A percentile compares a stretch with the other conserved stretches of the same genome.
phyloP scores from a whole-genome alignment of 164 flowering plant genomes.

The Umbellularia californica region DNA sequence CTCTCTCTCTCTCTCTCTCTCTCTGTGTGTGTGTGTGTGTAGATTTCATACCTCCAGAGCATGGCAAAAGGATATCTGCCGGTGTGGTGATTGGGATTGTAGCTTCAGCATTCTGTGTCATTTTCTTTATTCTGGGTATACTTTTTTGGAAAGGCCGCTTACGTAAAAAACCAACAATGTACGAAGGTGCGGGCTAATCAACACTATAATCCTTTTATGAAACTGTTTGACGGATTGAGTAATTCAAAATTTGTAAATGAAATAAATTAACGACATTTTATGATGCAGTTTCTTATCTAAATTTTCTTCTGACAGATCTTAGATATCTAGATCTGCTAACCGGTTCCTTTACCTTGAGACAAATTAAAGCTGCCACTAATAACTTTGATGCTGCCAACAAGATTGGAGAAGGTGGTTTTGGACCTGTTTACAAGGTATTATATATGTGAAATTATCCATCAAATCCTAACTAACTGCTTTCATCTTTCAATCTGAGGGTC shows the following conservation, averaged over 20 bases:
- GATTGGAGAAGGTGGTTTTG: slow-evolving; percentile 76
- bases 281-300: not conserved
- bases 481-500: not conserved
- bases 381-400: slow-evolving; percentile 44
- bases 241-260: not conserved
- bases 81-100: slow-evolving; percentile 37
- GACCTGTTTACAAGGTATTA: slow-evolving; percentile 57
- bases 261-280: not conserved
- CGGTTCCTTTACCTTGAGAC: slow-evolving; percentile 40
- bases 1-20: too few species aligned
- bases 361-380: slow-evolving; percentile 46
- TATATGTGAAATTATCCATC: not conserved
- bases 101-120: slow-evolving; percentile 12
- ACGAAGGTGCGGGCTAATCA: slow-evolving; percentile 11
- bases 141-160: slow-evolving; percentile 47
- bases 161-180: slow-evolving; percentile 14
- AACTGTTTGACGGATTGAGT: not conserved
- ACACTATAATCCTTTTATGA: not conserved
- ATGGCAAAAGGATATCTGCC: slow-evolving; percentile 20
- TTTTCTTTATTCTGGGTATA: slow-evolving; percentile 27
- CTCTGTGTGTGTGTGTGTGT: too few species aligned
- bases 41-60: slow-evolving; percentile 23
- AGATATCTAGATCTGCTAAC: slow-evolving; percentile 35
- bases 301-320: slow-evolving; percentile 19
- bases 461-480: not conserved